Percentiles rank a stretch among this genome's conserved stretches.
phyloP scores from a whole-genome alignment of 352 stramenopile species.

The Pythium phragmiticola region DNA sequence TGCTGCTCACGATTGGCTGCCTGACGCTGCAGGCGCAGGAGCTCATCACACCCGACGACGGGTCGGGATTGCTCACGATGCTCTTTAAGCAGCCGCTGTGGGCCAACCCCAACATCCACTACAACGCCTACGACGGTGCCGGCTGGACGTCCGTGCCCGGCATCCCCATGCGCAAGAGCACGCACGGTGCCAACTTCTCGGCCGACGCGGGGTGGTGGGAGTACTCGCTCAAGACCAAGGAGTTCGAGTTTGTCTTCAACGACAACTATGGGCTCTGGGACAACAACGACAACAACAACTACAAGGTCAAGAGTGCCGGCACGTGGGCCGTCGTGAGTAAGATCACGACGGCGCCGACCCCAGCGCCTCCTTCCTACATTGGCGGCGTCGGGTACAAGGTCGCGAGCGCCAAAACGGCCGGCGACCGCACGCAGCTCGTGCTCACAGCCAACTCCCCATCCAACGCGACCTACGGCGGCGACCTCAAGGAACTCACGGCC shows the following conservation, averaged over 20 bases:
- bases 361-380: conserved; percentile 28
- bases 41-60: conserved; percentile 26
- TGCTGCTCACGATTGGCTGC: conserved; percentile 24
- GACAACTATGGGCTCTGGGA: conserved; percentile 43
- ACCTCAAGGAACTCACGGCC: conserved; percentile 42
- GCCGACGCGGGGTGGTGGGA: conserved; percentile 37
- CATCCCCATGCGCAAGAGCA: conserved; percentile 26
- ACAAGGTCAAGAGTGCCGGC: conserved; percentile 34
- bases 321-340: conserved; percentile 42
- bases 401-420: conserved; percentile 29
- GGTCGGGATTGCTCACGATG: conserved; percentile 27
- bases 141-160: conserved; percentile 27
- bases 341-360: conserved; percentile 25
- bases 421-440: conserved; percentile 34
- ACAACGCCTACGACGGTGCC: conserved; percentile 25
- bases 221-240: conserved; percentile 33
- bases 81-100: conserved; percentile 28
- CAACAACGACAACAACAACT: conserved; percentile 48
- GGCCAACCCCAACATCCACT: conserved; percentile 31
- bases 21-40: conserved; percentile 21
- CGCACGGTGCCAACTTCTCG: conserved; percentile 25
- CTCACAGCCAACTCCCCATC: conserved; percentile 32
- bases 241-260: conserved; percentile 53
- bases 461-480: conserved; percentile 24
- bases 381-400: conserved; percentile 39